These are phyloP conservation scores for Tuctoria greenei DNA, from an alignment of 176 grass and related monocot species.

Conservation along the genomic window DNA sequence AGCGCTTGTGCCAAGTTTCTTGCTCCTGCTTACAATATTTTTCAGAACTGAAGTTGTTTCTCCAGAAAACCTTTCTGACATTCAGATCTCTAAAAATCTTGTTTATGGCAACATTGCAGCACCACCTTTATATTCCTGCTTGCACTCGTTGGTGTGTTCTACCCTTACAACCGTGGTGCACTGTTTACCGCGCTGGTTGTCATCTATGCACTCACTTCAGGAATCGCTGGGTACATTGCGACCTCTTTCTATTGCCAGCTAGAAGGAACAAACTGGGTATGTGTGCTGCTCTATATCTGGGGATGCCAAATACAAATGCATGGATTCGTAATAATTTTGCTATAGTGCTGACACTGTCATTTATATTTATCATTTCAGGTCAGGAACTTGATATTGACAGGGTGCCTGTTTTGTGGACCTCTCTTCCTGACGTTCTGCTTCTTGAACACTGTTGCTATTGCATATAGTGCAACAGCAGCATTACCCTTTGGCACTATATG, in stretches of 20 bases:
- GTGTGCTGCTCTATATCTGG: slow-evolving; percentile 21
- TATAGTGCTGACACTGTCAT: slow-evolving; percentile 20
- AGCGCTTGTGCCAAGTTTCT: slow-evolving; percentile 14
- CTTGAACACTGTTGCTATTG: slow-evolving; percentile 94
- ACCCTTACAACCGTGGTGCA: slow-evolving; percentile 95
- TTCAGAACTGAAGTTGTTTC: background rate
- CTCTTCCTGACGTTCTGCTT: slow-evolving; percentile 96
- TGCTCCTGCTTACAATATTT: background rate
- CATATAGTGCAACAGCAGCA: slow-evolving; percentile 90
- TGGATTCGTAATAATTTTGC: background rate
- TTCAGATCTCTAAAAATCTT: slow-evolving; percentile 7
- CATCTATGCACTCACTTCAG: slow-evolving; percentile 96
- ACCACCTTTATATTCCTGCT: slow-evolving; percentile 97
- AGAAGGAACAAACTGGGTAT: slow-evolving; percentile 93
- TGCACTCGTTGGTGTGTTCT: slow-evolving; percentile 94
- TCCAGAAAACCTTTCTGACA: slow-evolving; percentile 1
- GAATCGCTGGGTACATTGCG: slow-evolving; percentile 93
- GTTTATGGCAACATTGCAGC: slow-evolving; percentile 45
- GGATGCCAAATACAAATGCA: background rate
- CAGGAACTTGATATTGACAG: slow-evolving; percentile 89
- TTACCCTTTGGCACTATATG: slow-evolving; percentile 93
- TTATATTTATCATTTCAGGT: slow-evolving; percentile 61
- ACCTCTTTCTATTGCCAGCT: slow-evolving; percentile 92
- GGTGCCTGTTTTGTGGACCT: slow-evolving; percentile 89
- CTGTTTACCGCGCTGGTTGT: slow-evolving; percentile 96